A percentile compares a stretch with the other conserved stretches of the same genome.
These are phyloP conservation scores for Boletus pseudo-olivaceus DNA, from an alignment of 768 basidiomycete genomes.

Conservation along the genomic window DNA sequence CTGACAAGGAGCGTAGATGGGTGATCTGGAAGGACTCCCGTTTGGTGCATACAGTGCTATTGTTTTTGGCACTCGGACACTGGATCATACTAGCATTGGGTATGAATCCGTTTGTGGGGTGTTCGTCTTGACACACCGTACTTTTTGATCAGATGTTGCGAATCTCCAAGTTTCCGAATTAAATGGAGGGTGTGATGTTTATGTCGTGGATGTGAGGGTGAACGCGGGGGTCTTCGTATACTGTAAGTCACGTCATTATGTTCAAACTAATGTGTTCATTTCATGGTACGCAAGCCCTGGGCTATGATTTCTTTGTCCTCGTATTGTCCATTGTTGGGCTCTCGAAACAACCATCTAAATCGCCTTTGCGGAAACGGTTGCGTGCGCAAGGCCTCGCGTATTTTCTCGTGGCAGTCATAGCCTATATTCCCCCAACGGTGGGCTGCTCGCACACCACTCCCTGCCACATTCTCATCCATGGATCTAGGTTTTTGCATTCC, in stretches of 20 bases:
- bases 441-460: neutral
- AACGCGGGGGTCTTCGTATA: conserved; percentile 16
- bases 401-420: conserved; percentile 15
- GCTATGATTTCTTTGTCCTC: conserved; percentile 21
- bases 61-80: conserved; percentile 14
- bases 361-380: conserved; percentile 15
- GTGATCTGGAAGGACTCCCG: conserved; percentile 23
- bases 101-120: neutral
- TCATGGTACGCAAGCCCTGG: conserved; percentile 13
- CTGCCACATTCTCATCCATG: neutral
- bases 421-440: conserved; percentile 17
- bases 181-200: neutral
- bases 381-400: conserved; percentile 20
- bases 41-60: conserved; percentile 15
- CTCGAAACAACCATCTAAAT: conserved; percentile 12
- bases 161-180: neutral
- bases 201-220: neutral
- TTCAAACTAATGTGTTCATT: neutral
- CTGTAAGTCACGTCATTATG: conserved; percentile 6
- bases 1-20: conserved; percentile 20
- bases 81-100: conserved; percentile 22
- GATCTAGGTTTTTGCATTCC: conserved; percentile 13
- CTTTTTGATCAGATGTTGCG: conserved; percentile 14
- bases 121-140: neutral
- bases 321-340: conserved; percentile 17